phyloP scores from a whole-genome alignment of 2,329 filamentous ascomycete genomes.

The Plenodomus tracheiphilus region DNA sequence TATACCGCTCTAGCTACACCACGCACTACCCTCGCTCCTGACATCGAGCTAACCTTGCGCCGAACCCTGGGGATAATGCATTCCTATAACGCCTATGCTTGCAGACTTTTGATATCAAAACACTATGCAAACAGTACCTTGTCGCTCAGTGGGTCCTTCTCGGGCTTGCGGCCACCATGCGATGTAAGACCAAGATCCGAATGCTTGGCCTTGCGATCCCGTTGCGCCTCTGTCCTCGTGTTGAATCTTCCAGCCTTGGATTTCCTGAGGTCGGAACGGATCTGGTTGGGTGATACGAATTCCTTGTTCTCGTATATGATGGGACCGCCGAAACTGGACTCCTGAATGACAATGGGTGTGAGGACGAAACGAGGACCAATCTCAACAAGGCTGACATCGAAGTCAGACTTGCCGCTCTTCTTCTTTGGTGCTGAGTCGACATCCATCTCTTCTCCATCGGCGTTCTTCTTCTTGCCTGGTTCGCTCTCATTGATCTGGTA shows the following conservation, averaged over 20 bases:
- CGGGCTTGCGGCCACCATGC: constrained; percentile 64
- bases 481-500: constrained; percentile 92
- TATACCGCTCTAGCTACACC: constrained; percentile 19
- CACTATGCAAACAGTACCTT: constrained; percentile 72
- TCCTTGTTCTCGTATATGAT: constrained; percentile 99
- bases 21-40: not conserved
- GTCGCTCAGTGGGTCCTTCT: constrained; percentile 74
- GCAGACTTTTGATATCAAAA: constrained; percentile 2
- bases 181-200: constrained; percentile 75
- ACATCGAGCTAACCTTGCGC: not conserved
- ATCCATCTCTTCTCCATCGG: constrained; percentile 47
- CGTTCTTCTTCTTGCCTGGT: constrained; percentile 51
- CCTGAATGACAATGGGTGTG: constrained; percentile 92
- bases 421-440: constrained; percentile 41
- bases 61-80: constrained; percentile 1
- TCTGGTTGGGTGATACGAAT: constrained; percentile 94
- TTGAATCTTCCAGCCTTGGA: constrained; percentile 79
- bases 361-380: constrained; percentile 92
- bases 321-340: constrained; percentile 91
- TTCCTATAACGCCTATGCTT: constrained; percentile 21
- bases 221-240: constrained; percentile 70
- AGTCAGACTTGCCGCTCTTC: constrained; percentile 60
- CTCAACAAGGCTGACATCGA: constrained; percentile 82
- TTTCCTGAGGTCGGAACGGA: constrained; percentile 77
- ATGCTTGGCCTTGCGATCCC: constrained; percentile 74